Conservation (phyloP, 2,329 filamentous ascomycete species). For the Sporothrix brasiliensis region DNA sequence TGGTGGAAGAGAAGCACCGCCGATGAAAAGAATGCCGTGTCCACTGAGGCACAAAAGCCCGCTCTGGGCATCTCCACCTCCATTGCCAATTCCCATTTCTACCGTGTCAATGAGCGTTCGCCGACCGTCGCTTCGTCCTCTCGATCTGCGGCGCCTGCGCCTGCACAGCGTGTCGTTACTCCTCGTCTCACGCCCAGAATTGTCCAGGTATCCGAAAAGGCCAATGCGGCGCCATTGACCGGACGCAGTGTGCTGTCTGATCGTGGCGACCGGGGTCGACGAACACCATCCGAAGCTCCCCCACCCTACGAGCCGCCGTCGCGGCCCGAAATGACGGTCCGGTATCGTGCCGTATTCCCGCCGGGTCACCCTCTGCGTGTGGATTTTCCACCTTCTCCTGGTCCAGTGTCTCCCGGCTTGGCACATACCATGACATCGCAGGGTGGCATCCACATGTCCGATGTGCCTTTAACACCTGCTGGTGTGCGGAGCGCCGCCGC, state of each 20-base stretch:
- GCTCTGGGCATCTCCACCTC: conserved; percentile 35
- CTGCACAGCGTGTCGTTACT: not conserved
- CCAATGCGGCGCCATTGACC: not conserved
- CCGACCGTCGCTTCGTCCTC: conserved; percentile 40
- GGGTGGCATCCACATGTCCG: conserved; percentile 62
- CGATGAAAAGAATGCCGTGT: conserved; percentile 35
- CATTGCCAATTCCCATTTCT: conserved; percentile 33
- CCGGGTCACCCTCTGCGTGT: conserved; percentile 53
- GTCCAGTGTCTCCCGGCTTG: conserved; percentile 64
- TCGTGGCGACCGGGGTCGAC: conserved; percentile 36
- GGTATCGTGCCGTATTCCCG: conserved; percentile 63
- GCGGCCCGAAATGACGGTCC: conserved; percentile 46
- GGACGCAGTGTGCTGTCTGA: not conserved
- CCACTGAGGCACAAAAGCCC: conserved; percentile 19
- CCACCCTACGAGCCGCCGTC: conserved; percentile 60
- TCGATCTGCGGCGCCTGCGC: conserved; percentile 37
- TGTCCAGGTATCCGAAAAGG: conserved; percentile 25
- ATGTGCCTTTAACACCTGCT: conserved; percentile 59
- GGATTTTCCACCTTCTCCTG: conserved; percentile 60
- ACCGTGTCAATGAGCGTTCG: conserved; percentile 31
- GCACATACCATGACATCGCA: conserved; percentile 64
- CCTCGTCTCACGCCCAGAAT: conserved; percentile 9
- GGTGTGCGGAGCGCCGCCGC: conserved; percentile 36
- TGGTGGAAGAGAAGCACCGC: conserved; percentile 46
- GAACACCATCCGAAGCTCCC: conserved; percentile 48